Percentiles rank a stretch among this genome's conserved stretches.
These are phyloP conservation scores for Myxozyma neotropica DNA, from an alignment of 805 yeast species.

Conservation along the genomic window DNA sequence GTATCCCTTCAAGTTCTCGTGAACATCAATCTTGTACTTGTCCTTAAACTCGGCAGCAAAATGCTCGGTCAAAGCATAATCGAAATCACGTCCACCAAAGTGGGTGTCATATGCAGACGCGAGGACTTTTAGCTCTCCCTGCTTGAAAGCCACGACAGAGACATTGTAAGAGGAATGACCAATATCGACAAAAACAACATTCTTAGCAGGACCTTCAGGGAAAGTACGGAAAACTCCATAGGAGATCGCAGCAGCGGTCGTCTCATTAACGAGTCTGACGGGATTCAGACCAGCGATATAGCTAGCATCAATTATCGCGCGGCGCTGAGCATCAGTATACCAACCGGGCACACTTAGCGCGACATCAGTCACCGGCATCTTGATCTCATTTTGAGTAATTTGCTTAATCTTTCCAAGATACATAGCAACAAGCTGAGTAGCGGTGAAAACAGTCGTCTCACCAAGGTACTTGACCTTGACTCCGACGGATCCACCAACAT, in stretches of 20 bases:
- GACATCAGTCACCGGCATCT: conserved; percentile 79
- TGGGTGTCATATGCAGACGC: conserved; percentile 93
- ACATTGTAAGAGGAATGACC: conserved; percentile 97
- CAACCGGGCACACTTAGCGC: conserved; percentile 95
- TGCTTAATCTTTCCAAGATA: conserved; percentile 87
- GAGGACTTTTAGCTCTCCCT: conserved; percentile 91
- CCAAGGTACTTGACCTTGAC: conserved; percentile 85
- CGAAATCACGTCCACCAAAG: conserved; percentile 98
- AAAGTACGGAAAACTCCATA: conserved; percentile 97
- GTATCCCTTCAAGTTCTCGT: conserved; percentile 91
- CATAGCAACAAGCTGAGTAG: conserved; percentile 93
- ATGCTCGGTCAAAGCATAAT: conserved; percentile 89
- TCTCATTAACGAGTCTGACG: conserved; percentile 95
- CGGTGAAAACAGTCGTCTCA: conserved; percentile 73
- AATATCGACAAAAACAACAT: conserved; percentile 91
- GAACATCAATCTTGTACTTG: conserved; percentile 83
- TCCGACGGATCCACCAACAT: conserved; percentile 69
- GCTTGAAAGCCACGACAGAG: conserved; percentile 85
- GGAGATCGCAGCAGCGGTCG: conserved; percentile 98
- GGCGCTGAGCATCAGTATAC: conserved; percentile 96
- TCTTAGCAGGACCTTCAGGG: conserved; percentile 84
- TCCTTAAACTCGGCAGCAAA: conserved; percentile 89
- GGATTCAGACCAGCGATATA: conserved; percentile 96
- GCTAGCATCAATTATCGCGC: conserved; percentile 94
- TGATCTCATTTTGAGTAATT: conserved; percentile 78